These are phyloP conservation scores for Ministeria vibrans DNA, from an alignment of 78 protist species.

Conservation along the genomic window DNA sequence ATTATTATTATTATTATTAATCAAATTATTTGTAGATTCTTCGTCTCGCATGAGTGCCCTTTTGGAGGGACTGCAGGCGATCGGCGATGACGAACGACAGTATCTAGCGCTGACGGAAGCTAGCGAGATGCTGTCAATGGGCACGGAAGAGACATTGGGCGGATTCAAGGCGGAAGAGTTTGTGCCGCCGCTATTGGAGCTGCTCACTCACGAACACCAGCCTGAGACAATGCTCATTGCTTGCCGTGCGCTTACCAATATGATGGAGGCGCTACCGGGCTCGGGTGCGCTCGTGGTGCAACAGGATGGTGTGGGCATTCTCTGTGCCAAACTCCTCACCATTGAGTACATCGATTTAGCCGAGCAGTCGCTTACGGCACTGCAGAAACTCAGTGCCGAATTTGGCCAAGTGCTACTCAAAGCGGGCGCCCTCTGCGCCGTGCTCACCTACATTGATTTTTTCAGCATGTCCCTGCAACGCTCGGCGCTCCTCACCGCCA, in stretches of 20 bases:
- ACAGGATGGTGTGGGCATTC: slow-evolving; percentile 38
- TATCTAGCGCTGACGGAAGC: slow-evolving; percentile 57
- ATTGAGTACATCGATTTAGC: slow-evolving; percentile 87
- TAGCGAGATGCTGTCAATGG: slow-evolving; percentile 71
- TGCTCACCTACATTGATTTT: slow-evolving; percentile 72
- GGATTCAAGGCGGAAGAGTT: slow-evolving; percentile 40
- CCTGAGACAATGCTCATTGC: slow-evolving; percentile 70
- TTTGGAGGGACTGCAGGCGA: slow-evolving; percentile 34
- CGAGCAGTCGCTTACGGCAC: slow-evolving; percentile 73
- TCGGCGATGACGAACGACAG: slow-evolving; percentile 19
- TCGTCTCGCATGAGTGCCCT: neutral
- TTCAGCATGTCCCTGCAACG: slow-evolving; percentile 67
- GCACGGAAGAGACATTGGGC: slow-evolving; percentile 65
- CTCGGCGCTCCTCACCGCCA: slow-evolving; percentile 55
- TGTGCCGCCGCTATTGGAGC: slow-evolving; percentile 32
- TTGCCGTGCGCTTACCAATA: slow-evolving; percentile 57
- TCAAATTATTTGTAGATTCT: neutral
- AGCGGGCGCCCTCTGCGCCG: slow-evolving; percentile 79
- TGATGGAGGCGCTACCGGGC: slow-evolving; percentile 71
- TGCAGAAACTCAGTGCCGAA: slow-evolving; percentile 71
- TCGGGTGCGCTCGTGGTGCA: slow-evolving; percentile 30
- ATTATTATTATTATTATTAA: no score
- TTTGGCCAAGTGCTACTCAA: neutral
- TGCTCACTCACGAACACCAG: slow-evolving; percentile 50
- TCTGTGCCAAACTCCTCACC: slow-evolving; percentile 60